phyloP scores from a whole-genome alignment of 106 monocot species.

The Dioscorea zingiberensis region DNA sequence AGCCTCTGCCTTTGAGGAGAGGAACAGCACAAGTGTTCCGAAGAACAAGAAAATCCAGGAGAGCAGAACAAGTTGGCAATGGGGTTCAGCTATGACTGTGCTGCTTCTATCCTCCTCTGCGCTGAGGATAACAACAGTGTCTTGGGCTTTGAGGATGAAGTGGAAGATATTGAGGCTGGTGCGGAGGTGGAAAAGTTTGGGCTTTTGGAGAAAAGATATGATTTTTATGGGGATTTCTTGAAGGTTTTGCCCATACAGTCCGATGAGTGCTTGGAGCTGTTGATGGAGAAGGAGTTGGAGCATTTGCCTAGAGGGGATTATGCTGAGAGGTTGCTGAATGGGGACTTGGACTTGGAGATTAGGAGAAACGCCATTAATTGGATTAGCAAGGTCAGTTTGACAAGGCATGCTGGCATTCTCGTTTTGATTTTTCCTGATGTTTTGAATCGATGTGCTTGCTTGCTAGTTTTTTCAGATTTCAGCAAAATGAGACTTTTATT shows the following conservation, averaged over 20 bases:
- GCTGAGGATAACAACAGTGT: slow-evolving; percentile 60
- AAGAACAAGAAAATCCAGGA: too few relatives aligned
- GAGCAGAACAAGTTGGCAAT: slow-evolving; percentile 10
- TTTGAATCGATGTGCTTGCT: too few relatives aligned
- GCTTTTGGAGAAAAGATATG: background rate
- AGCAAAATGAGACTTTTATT: too few relatives aligned
- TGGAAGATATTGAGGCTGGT: slow-evolving; percentile 1
- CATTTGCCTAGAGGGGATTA: slow-evolving; percentile 72
- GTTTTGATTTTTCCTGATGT: too few relatives aligned
- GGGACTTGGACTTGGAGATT: slow-evolving; percentile 51
- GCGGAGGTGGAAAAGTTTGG: slow-evolving; percentile 3
- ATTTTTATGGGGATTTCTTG: slow-evolving; percentile 28
- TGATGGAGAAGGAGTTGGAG: slow-evolving; percentile 46
- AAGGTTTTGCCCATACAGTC: slow-evolving; percentile 56
- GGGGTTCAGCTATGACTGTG: slow-evolving; percentile 35
- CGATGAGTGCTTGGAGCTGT: slow-evolving; percentile 54
- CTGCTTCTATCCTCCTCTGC: slow-evolving; percentile 56
- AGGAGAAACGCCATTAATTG: slow-evolving; percentile 89
- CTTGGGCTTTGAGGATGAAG: slow-evolving; percentile 56
- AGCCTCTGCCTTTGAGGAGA: too few relatives aligned
- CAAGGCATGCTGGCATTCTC: too few relatives aligned
- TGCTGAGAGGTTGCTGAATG: slow-evolving; percentile 37
- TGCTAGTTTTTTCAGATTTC: too few relatives aligned
- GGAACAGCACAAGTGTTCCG: too few relatives aligned
- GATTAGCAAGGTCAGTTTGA: slow-evolving; percentile 74